These are phyloP conservation scores for Lachnellula cervina DNA, from an alignment of 2,329 filamentous ascomycete species.

Conservation along the genomic window DNA sequence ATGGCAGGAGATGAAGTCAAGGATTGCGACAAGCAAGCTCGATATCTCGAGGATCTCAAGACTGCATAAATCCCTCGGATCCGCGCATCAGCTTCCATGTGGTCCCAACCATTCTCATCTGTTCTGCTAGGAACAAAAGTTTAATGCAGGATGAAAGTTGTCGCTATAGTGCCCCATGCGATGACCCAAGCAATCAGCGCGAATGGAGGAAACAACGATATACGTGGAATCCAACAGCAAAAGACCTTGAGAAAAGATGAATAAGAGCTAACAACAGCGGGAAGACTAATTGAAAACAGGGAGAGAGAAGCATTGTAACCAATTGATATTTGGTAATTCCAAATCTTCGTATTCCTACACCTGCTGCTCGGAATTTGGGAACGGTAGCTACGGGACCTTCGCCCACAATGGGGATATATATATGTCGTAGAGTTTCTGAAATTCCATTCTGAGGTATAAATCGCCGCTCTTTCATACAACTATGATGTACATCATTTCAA, in stretches of 20 bases:
- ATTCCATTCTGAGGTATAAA: neutral
- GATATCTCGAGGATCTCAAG: neutral
- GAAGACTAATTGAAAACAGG: too few relatives aligned
- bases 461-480: conserved; percentile 7
- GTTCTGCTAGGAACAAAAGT: neutral
- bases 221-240: too few relatives aligned
- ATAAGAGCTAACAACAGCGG: too few relatives aligned
- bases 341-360: neutral
- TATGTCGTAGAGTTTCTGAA: neutral
- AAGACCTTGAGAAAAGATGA: too few relatives aligned
- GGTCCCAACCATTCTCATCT: neutral
- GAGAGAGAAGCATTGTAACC: too few relatives aligned
- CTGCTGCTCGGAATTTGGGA: neutral
- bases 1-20: neutral
- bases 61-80: neutral
- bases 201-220: neutral
- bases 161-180: neutral
- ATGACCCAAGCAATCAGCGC: neutral
- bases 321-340: too few relatives aligned
- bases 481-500: conserved; percentile 14
- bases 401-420: neutral
- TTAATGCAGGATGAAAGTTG: neutral
- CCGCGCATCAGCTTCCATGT: neutral
- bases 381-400: neutral
- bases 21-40: neutral